Base-by-base conservation (phyloP, 2,329 filamentous ascomycete genomes). In the Clarireedia monteithiana region DNA sequence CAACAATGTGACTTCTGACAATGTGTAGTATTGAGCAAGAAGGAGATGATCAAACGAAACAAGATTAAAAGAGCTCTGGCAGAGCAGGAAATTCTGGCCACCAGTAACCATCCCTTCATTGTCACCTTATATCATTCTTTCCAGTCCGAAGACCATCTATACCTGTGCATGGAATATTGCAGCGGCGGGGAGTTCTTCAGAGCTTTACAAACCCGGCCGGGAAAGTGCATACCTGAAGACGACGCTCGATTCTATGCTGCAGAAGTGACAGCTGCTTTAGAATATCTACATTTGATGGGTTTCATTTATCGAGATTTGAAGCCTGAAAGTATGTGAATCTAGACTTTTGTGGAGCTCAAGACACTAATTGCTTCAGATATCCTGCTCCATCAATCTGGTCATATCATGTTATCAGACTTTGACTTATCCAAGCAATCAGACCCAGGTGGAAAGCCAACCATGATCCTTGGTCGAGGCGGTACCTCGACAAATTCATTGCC, bases 41-140 rank as follows among this genome's bases (percentile, higher is more conserved):
- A 97, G 78, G 94, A 99, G 73, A 99, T 99, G 94, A 99, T 99
- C 74, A 99, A 99, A 77, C 88, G 94, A 57, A 99, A 99, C 79
- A 99, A 99, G 81, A 99, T 99, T 76, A 99, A 99, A 81, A 85
- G 94, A 69, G 94, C 94, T 14, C 79, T 99, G 64, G 94, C 94
- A 39, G 94, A 99, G 74, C 94, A 97, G 71, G 94, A 99, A 72
- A 99, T 99, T 62, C 77, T 99, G 53, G 94, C 94, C 7, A 99
- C 94, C 44, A 97, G 92, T 77, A 99, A 99, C 66, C 94, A 99
- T 68, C 94, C 94, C 0, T 99, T 99, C 72, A 99, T 99, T 69
- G 94, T 99, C 60, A 99, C 94, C 0, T 78, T 99, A 2, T 99
- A 97, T 71, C 94, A 99, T 74, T 97, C 92, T 0, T 99, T 99